Evolutionary conservation across 441 rosid species (phyloP).

Genomic region (Breynia disticha): DNA sequence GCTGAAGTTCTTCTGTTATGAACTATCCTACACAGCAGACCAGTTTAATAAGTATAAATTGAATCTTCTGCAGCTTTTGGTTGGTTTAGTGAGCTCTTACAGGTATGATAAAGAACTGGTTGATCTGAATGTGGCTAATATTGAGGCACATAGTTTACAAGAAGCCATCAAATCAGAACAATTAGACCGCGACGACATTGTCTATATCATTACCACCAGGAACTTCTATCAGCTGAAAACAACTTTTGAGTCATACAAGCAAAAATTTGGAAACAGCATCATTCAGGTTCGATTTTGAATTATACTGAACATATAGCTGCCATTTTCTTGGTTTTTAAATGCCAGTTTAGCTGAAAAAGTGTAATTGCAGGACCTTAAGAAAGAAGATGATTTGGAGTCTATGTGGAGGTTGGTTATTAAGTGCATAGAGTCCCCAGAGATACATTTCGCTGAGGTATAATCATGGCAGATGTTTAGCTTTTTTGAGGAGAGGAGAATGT

Average conservation of each 20-base stretch:
- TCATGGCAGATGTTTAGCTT: neutral
- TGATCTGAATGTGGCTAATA: conserved; percentile 37
- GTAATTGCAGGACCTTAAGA: conserved; percentile 47
- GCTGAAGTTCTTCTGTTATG: too few species aligned
- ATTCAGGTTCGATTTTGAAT: conserved; percentile 40
- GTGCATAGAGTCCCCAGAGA: conserved; percentile 64
- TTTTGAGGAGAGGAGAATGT: neutral
- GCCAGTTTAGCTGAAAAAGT: neutral
- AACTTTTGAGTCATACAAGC: conserved; percentile 54
- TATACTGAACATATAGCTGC: neutral
- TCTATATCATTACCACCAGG: conserved; percentile 55
- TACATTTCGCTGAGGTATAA: conserved; percentile 74
- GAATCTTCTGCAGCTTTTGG: conserved; percentile 38
- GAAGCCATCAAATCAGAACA: conserved; percentile 54
- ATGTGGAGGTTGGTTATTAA: conserved; percentile 34
- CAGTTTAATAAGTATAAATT: too few species aligned
- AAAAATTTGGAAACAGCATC: conserved; percentile 40
- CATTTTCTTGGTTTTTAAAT: neutral
- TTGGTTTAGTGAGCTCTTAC: conserved; percentile 61
- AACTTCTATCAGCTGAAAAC: conserved; percentile 64
- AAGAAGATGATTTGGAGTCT: conserved; percentile 41
- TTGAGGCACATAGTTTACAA: conserved; percentile 53
- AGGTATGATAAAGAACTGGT: conserved; percentile 60
- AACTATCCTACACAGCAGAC: too few species aligned
- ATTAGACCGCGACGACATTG: conserved; percentile 50